Conservation (phyloP, 495 filamentous ascomycete species). For the Penicillium odoratum region DNA sequence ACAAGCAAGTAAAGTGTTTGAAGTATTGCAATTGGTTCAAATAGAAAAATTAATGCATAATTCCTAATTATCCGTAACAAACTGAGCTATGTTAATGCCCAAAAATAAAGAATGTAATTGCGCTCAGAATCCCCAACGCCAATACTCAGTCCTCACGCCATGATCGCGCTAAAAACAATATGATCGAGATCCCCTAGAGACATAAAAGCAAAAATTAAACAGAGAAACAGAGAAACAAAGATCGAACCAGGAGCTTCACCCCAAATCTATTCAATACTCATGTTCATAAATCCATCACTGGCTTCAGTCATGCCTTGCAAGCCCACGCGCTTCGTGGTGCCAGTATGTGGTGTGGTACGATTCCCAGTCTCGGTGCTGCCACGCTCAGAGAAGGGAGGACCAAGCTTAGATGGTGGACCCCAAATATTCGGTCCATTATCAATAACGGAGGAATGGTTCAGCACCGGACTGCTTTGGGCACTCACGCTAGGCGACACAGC, state of each 20-base stretch:
- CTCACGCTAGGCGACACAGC: constrained; percentile 94
- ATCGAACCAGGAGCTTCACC: constrained; percentile 1
- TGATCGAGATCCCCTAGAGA: neutral
- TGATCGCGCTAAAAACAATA: constrained; percentile 5
- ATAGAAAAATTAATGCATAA: neutral
- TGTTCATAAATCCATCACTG: constrained; percentile 92
- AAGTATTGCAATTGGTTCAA: neutral
- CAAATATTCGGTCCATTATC: constrained; percentile 63
- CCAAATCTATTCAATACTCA: constrained; percentile 75
- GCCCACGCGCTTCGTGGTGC: constrained; percentile 69
- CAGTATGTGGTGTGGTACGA: constrained; percentile 37
- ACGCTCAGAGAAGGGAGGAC: constrained; percentile 51
- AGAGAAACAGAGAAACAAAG: neutral
- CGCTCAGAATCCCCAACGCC: constrained; percentile 12
- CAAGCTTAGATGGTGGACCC: constrained; percentile 66
- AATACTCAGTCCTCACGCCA: constrained; percentile 17
- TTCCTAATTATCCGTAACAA: neutral
- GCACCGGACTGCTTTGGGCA: constrained; percentile 83
- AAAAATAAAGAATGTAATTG: constrained; percentile 10
- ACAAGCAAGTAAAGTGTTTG: neutral
- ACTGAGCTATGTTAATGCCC: constrained; percentile 15
- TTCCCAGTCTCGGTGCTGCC: constrained; percentile 45
- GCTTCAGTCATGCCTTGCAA: constrained; percentile 96
- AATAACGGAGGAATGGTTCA: constrained; percentile 74
- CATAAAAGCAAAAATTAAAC: neutral